Evolutionary conservation across 257 asterid species (phyloP), one percentile per base, ranked within the genome.

Genomic region (Linaria vulgaris): DNA sequence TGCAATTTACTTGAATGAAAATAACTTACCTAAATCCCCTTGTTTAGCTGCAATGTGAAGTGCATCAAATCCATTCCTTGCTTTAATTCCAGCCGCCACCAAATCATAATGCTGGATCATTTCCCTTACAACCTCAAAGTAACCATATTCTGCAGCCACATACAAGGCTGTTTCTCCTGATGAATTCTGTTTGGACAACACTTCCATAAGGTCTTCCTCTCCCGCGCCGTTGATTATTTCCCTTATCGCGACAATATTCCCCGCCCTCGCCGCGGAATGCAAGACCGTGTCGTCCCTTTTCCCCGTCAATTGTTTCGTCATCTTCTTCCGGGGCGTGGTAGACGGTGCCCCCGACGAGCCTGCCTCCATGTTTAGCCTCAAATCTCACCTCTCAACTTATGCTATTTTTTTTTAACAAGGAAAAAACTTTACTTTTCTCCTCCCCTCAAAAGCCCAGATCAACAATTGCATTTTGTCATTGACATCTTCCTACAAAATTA

Each of bases 41-140:
- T 83, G 86, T 66, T 83, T 83, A 31, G 86, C 84, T 52, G 89
- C 89, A 60, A 83, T 78, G 64, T 83, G 86, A 51, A 83, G 82
- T 0, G 86, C 82, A 69, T 83, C 89, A 52, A 83, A 83, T 0
- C 89, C 89, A 62, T 83, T 83, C 39, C 61, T 73, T 9, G 86
- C 89, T 48, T 83, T 83, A 62, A 78, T 78, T 23, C 86, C 86
- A 51, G 84, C 89, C 5, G 75, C 70, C 9, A 68, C 68, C 14
- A 80, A 30, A 57, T 83, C 86, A 59, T 80, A 78, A 21, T 70
- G 49, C 68, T 69, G 65, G 55, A 83, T 75, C 80, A 83, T 60
- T 64, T 80, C 89, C 48, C 79, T 69, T 13, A 73, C 89, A 22
- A 83, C 13, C 50, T 83, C 83, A 25, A 62, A 71, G 67, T 83